Percentiles rank a stretch among this genome's conserved stretches.
Evolutionary conservation across 2,329 filamentous ascomycete genomes (phyloP).

Genomic region (Orbilia blumenaviensis): DNA sequence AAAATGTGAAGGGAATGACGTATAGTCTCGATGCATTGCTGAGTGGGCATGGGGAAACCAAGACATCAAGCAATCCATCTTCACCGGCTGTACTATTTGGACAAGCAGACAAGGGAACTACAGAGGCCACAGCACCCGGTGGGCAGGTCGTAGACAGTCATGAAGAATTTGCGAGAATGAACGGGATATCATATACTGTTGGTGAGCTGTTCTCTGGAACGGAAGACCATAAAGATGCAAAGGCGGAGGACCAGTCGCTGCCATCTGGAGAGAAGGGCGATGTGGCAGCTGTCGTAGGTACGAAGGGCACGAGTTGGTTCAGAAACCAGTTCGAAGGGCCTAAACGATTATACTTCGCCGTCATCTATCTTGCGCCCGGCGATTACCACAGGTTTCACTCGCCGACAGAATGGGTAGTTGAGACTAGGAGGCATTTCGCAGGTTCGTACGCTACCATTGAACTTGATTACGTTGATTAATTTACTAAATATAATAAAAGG

Average conservation of each 20-base stretch:
- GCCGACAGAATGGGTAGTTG: slow-evolving; percentile 92
- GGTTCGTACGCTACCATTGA: slow-evolving; percentile 62
- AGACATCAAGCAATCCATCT: slow-evolving; percentile 64
- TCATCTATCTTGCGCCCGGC: slow-evolving; percentile 94
- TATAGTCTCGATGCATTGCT: slow-evolving; percentile 94
- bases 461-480: not conserved
- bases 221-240: not conserved
- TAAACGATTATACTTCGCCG: slow-evolving; percentile 86
- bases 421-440: slow-evolving; percentile 93
- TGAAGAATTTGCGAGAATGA: slow-evolving; percentile 91
- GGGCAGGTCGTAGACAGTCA: slow-evolving; percentile 78
- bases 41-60: slow-evolving; percentile 64
- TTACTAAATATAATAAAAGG: slow-evolving; percentile 59
- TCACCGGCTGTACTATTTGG: slow-evolving; percentile 58
- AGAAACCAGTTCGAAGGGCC: slow-evolving; percentile 48
- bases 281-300: slow-evolving; percentile 55
- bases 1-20: slow-evolving; percentile 98
- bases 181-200: slow-evolving; percentile 94
- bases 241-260: slow-evolving; percentile 32
- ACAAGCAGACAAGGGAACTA: slow-evolving; percentile 59
- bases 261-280: slow-evolving; percentile 25
- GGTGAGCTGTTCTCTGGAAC: slow-evolving; percentile 85
- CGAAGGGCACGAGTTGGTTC: slow-evolving; percentile 58
- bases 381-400: slow-evolving; percentile 99
- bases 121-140: slow-evolving; percentile 60